Evolutionary conservation across 2,329 filamentous ascomycete genomes (phyloP), one percentile per base, ranked within the genome.

Genomic region (Chalaropsis ovoidea): DNA sequence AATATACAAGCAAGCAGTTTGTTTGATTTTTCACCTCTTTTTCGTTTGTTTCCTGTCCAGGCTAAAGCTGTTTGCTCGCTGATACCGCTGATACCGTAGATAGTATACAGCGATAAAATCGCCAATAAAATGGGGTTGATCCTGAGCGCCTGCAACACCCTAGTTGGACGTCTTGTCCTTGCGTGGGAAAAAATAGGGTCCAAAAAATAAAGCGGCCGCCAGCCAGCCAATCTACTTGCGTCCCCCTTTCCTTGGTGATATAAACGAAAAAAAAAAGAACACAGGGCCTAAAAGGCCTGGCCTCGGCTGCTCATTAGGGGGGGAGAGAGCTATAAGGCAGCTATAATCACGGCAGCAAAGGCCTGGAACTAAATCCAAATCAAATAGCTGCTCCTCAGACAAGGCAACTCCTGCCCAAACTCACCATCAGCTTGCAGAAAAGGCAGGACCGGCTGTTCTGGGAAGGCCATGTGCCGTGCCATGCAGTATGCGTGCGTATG

Each of bases 41-140:
- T 41, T 54, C 24, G 4, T 42, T 41, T 56, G 39, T 43, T 58
- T 58, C 35, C 49, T 27, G 6, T 56, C 31, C 19, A 43, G 24
- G 24, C 35, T 52, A 35, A 64, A 19, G 45, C 47, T 41, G 45
- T 35, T 49, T 22, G 58, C 54, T n/a, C 17, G 31, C 58, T 42
- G 58, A 43, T 24, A 24, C 58, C 19, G 19, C 60, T 27, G 10
- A 62, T 35, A 31, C 52, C 52, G 60, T 45, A 31, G 22, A 8
- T 27, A 62, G 41, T 15, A 7, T 43, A 13, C 42, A 43, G 7
- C 31, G 15, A 56, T 35, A 56, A 56, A 56, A 56, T 31, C 24
- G 17, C 15, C 52, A 22, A 56, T 56, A 56, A 56, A 56, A 56
- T 31, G 27, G 15, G 24, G 52, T 56, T 56, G 13, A 56, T 35